Conservation (phyloP, 192 early-diverging fungal species). For the Obelidium mucronatum region DNA sequence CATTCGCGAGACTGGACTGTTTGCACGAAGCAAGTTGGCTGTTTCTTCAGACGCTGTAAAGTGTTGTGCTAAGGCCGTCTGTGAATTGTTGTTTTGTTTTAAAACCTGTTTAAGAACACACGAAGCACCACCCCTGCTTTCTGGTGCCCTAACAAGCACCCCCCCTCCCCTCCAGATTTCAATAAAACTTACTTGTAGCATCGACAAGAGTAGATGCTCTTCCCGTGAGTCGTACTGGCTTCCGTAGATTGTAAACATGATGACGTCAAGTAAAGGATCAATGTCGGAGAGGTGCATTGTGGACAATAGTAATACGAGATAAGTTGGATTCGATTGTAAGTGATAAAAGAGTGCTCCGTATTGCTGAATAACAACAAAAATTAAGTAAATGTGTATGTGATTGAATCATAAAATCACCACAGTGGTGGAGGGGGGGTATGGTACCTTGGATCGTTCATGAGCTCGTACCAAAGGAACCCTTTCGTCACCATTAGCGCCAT, state of each 20-base stretch:
- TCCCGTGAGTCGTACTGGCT: conserved; percentile 97
- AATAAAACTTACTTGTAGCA: conserved; percentile 82
- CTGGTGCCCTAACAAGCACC: no score
- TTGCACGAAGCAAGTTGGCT: conserved; percentile 86
- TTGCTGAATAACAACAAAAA: no score
- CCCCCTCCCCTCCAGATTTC: not conserved
- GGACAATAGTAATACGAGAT: conserved; percentile 87
- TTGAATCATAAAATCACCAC: no score
- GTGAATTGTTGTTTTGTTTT: not conserved
- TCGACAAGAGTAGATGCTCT: conserved; percentile 92
- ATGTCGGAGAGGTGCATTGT: conserved; percentile 88
- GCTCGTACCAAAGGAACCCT: no score
- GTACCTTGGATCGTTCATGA: no score
- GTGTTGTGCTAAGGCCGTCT: conserved; percentile 88
- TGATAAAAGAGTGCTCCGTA: conserved; percentile 89
- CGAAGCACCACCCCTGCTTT: no score
- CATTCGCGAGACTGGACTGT: conserved; percentile 97
- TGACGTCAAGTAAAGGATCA: conserved; percentile 91
- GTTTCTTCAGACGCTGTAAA: conserved; percentile 93
- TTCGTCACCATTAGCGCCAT: no score
- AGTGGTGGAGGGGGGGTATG: no score
- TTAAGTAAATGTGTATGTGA: no score
- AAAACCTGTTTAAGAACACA: no score
- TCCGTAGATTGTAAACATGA: conserved; percentile 96
- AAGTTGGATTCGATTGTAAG: conserved; percentile 88